These are phyloP conservation scores for Trichoderma sp. DNA, from an alignment of 2,329 filamentous ascomycete species.

Conservation along the genomic window DNA sequence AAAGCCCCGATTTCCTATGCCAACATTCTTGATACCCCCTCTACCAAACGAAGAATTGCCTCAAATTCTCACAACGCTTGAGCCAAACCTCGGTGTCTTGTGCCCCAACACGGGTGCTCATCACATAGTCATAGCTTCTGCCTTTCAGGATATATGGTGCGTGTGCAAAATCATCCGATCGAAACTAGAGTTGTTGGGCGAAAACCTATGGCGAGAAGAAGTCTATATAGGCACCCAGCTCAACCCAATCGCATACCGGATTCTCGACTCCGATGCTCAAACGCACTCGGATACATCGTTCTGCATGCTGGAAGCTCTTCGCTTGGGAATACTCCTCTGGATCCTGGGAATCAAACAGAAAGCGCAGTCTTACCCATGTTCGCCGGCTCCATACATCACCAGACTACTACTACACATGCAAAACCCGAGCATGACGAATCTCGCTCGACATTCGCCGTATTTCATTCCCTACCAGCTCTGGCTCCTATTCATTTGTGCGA, in stretches of 20 bases:
- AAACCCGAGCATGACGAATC: background rate
- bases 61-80: background rate
- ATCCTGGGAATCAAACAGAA: constrained; percentile 16
- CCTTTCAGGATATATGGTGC: background rate
- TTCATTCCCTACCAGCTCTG: constrained; percentile 15
- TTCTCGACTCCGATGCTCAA: constrained; percentile 1
- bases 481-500: constrained; percentile 12
- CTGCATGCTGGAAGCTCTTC: background rate
- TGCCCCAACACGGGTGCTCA: constrained; percentile 1
- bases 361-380: constrained; percentile 15
- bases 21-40: background rate
- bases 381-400: constrained; percentile 13
- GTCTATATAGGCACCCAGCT: constrained; percentile 15
- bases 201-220: constrained; percentile 21
- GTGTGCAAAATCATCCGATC: constrained; percentile 4
- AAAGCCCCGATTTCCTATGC: constrained; percentile 20
- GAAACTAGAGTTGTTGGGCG: background rate
- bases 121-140: background rate
- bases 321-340: constrained; percentile 18
- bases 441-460: background rate
- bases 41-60: background rate
- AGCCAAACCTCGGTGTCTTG: background rate
- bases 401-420: background rate
- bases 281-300: background rate
- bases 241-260: constrained; percentile 19